Percentiles rank a stretch among this genome's conserved stretches.
Conservation (phyloP, 192 early-diverging fungal species). For the Phlyctochytrium planicorne region DNA sequence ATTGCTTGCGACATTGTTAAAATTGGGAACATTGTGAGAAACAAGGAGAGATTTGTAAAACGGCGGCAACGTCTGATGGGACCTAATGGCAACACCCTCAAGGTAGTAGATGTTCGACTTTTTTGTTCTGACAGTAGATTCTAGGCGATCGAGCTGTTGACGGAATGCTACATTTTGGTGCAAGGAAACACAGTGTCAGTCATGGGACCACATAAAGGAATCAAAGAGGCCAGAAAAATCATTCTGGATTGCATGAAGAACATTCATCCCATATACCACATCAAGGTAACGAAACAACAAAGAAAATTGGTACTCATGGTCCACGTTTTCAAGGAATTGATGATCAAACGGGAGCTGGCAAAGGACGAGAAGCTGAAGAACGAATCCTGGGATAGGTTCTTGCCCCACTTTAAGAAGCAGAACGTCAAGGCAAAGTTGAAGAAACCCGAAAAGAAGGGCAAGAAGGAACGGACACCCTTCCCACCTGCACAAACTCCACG, state of each 20-base stretch:
- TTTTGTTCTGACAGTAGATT: background rate
- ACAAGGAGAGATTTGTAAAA: slow-evolving; percentile 98
- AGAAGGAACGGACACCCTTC: slow-evolving; percentile 89
- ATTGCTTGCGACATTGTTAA: slow-evolving; percentile 94
- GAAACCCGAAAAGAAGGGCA: slow-evolving; percentile 69
- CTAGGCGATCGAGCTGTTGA: slow-evolving; percentile 92
- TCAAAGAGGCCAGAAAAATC: slow-evolving; percentile 86
- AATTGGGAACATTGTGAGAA: slow-evolving; percentile 91
- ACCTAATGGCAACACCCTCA: slow-evolving; percentile 92
- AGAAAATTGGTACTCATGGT: background rate
- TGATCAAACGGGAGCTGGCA: slow-evolving; percentile 97
- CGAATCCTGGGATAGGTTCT: slow-evolving; percentile 96
- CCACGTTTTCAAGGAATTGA: slow-evolving; percentile 69
- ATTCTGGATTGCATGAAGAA: slow-evolving; percentile 98
- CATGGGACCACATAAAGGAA: slow-evolving; percentile 88
- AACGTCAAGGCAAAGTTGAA: slow-evolving; percentile 72
- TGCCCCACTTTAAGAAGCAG: slow-evolving; percentile 95
- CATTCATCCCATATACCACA: slow-evolving; percentile 98
- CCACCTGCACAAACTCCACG: slow-evolving; percentile 80
- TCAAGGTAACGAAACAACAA: slow-evolving; percentile 64
- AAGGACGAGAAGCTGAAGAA: slow-evolving; percentile 92
- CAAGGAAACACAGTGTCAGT: slow-evolving; percentile 95
- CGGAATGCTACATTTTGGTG: slow-evolving; percentile 95
- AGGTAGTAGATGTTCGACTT: slow-evolving; percentile 43
- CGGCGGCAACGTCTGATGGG: slow-evolving; percentile 92